Base-by-base conservation (phyloP, 306 rosid species). In the Begonia loranthoides region DNA sequence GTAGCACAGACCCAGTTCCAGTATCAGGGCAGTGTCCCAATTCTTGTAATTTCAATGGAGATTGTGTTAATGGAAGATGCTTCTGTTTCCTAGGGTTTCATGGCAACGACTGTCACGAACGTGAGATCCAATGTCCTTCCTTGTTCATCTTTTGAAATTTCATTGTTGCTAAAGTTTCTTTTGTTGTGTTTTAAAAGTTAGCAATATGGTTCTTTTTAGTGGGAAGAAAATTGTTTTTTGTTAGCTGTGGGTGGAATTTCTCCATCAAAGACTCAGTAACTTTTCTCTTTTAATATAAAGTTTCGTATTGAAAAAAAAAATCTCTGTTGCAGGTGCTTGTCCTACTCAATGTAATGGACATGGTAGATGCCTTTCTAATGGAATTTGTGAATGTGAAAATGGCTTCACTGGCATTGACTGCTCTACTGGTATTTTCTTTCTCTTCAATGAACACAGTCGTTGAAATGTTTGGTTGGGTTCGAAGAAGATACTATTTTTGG, bases 361-460 rank as follows among this genome's bases (percentile, higher is more conserved):
- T 52, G 97, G 97, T n/a, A 69, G 43, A 43, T 89, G 97, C 71
- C 81, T 89, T 64, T 74, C 94, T 47, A 70, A 72, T 22, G 97
- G 95, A 68, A 65, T 85, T 39, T 89, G 97, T 64, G 87, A 76
- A 66, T 89, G 97, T 62, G 65, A 63, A 68, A 70, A 80, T 50
- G 90, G 97, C 53, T 80, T 62, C 67, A 78, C 97, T 14, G 97
- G 97, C 62, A 49, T 85, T 9, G 97, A 89, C 73, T 89, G 97
- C 71, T 79, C 95, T 54, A 89, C 97, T 3, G 95, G 97, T 89
- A 76, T 61, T 7, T 43, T 43, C 13, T 43, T 11, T 43, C 47
- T 43, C 47, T 10, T 43, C 47, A 0, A 4, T 28, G 5, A 28
- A 3, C 36, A 28, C 36, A 28, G 36, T 28, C 6, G 36, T 28